Evolutionary conservation across 2,329 filamentous ascomycete genomes (phyloP).

Genomic region (Diaporthe capsici): DNA sequence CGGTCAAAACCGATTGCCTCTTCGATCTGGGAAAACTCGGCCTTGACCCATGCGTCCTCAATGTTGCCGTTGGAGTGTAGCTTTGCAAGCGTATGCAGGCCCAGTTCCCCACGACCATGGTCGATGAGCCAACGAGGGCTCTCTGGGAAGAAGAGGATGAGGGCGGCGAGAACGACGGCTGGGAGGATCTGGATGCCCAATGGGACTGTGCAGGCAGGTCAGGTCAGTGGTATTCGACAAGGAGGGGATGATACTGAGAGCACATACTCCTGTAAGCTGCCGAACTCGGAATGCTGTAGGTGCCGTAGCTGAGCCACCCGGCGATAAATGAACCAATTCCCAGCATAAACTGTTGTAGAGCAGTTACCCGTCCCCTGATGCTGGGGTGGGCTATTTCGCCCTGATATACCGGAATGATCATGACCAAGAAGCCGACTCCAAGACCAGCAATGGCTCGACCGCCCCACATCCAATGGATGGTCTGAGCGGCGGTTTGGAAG

Average conservation of each 20-base stretch:
- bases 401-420: conserved; percentile 76
- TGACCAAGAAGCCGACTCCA: conserved; percentile 63
- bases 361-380: conserved; percentile 82
- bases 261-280: conserved; percentile 49
- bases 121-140: conserved; percentile 82
- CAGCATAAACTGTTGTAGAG: conserved; percentile 86
- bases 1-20: conserved; percentile 73
- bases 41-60: conserved; percentile 77
- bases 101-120: conserved; percentile 74
- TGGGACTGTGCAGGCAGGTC: conserved; percentile 45
- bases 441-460: conserved; percentile 79
- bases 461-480: conserved; percentile 73
- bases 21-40: conserved; percentile 79
- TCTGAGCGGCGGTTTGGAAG: conserved; percentile 78
- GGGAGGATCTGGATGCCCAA: conserved; percentile 72
- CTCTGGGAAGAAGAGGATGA: conserved; percentile 81
- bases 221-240: neutral
- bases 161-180: conserved; percentile 71
- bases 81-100: conserved; percentile 75
- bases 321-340: conserved; percentile 81
- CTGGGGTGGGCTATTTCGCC: conserved; percentile 84
- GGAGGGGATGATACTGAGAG: neutral
- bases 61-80: conserved; percentile 79
- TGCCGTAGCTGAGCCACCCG: conserved; percentile 80
- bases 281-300: conserved; percentile 48